Evolutionary conservation across 768 basidiomycete species (phyloP).

Genomic region (Hericium alpestre): DNA sequence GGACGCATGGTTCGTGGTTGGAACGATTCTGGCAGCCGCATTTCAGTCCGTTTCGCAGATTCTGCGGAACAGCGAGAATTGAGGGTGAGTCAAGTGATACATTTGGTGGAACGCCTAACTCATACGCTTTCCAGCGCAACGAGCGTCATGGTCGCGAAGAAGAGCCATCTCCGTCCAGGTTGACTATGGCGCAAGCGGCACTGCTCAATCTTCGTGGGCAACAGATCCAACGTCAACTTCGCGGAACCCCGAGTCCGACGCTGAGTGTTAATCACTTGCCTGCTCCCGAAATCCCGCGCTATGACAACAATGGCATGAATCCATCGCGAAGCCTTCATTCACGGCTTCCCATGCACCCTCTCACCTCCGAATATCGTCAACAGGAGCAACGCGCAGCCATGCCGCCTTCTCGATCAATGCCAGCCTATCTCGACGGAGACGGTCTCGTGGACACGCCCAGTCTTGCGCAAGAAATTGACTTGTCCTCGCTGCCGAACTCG

Average conservation of each 20-base stretch:
- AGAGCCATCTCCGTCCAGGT: constrained; percentile 49
- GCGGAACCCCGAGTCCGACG: constrained; percentile 3
- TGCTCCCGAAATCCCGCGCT: constrained; percentile 16
- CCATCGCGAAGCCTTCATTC: background rate
- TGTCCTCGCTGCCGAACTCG: constrained; percentile 7
- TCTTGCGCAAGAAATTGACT: constrained; percentile 11
- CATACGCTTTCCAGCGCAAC: constrained; percentile 32
- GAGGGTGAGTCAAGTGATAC: constrained; percentile 35
- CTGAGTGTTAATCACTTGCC: background rate
- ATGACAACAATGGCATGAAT: background rate
- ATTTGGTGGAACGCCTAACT: constrained; percentile 2
- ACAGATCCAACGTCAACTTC: constrained; percentile 27
- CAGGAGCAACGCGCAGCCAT: background rate
- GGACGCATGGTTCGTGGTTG: constrained; percentile 73
- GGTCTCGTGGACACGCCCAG: background rate
- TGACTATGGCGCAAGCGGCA: constrained; percentile 73
- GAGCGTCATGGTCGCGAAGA: constrained; percentile 53
- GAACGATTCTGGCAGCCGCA: constrained; percentile 66
- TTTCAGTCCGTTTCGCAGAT: constrained; percentile 74
- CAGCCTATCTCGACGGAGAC: background rate
- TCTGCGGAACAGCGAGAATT: constrained; percentile 69
- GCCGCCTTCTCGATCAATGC: background rate
- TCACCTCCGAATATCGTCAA: constrained; percentile 1
- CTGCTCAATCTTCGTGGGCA: constrained; percentile 67
- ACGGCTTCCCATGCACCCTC: constrained; percentile 13